These are phyloP conservation scores for Lolium rigidum DNA, from an alignment of 176 grass and related monocot genomes.

Conservation along the genomic window DNA sequence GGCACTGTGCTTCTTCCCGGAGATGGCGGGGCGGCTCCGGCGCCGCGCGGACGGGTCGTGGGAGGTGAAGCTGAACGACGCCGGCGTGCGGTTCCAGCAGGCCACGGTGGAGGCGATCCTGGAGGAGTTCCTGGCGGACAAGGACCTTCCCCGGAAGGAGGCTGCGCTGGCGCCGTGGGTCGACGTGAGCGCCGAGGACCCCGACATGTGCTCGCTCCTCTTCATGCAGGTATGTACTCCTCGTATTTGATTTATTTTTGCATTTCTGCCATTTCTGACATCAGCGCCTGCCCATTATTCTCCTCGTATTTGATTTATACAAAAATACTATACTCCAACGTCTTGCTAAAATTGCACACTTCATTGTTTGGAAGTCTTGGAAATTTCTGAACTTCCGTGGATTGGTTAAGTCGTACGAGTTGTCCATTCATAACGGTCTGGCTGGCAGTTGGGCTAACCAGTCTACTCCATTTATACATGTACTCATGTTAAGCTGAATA, in stretches of 20 bases:
- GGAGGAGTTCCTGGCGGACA: conserved; percentile 59
- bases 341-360: neutral
- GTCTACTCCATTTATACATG: neutral
- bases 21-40: conserved; percentile 75
- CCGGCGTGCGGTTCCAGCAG: conserved; percentile 67
- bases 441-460: neutral
- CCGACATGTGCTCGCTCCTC: conserved; percentile 63
- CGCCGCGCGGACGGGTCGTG: conserved; percentile 59
- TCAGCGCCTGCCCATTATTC: neutral
- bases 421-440: neutral
- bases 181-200: conserved; percentile 50
- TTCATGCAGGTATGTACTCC: conserved; percentile 63
- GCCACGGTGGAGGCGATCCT: conserved; percentile 66
- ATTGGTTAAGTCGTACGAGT: neutral
- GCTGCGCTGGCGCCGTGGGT: conserved; percentile 64
- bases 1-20: conserved; percentile 61
- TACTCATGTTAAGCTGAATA: neutral
- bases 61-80: conserved; percentile 88
- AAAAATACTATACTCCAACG: too few relatives aligned
- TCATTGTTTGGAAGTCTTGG: neutral
- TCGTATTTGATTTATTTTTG: neutral
- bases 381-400: neutral
- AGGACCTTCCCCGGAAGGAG: conserved; percentile 36
- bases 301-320: neutral
- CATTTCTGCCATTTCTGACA: neutral